Evolutionary conservation across 2,329 filamentous ascomycete species (phyloP), one percentile per base, ranked within the genome.

Genomic region (Stemphylium vesicarium): DNA sequence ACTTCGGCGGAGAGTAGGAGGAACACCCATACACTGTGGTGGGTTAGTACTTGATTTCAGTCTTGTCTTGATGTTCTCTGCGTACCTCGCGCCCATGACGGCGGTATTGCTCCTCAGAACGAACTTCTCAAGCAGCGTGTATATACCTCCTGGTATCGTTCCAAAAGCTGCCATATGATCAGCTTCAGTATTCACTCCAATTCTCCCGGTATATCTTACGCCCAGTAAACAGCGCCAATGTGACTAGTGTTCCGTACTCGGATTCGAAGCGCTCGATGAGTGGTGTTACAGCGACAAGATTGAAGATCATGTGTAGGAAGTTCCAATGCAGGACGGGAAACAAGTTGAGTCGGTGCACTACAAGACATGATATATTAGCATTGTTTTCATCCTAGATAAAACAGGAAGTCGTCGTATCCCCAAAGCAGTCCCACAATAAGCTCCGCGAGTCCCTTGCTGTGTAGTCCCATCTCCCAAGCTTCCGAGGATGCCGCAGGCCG

Each of bases 301-400:
- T 96, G 71, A 96, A 79, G 48, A 93, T 70, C 57, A 88, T 83
- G 76, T 98, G 95, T 65, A 96, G 80, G 73, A 96, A 83, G 66
- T 89, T 89, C 39, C 86, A 76, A 73, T 99, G 95, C 56, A 97
- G 87, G 52, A 99, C 81, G 0, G 93, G 92, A 71, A 92, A 99
- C 0, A 94, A 96, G 73, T 96, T 97, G 32, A 96, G 83, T 57
- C 95, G 88, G 77, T 97, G 94, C 80, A 96, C 93, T 96, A 74
- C 47, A 29, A 45, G 33, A 40, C 18, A 24, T 12, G 4, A 26
- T 33, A 6, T 11, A 43, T 67, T 56, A 68, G 65, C 62, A 42
- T 59, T 56, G 13, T 15, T 45, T 15, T 22, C 24, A 31, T 33
- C n/a, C 15, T 40, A 39, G 24, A 39, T 33, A 32, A 50, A 50